These are phyloP conservation scores for Aureobasidium sp. DNA, from an alignment of 2,329 filamentous ascomycete species.

Conservation along the genomic window DNA sequence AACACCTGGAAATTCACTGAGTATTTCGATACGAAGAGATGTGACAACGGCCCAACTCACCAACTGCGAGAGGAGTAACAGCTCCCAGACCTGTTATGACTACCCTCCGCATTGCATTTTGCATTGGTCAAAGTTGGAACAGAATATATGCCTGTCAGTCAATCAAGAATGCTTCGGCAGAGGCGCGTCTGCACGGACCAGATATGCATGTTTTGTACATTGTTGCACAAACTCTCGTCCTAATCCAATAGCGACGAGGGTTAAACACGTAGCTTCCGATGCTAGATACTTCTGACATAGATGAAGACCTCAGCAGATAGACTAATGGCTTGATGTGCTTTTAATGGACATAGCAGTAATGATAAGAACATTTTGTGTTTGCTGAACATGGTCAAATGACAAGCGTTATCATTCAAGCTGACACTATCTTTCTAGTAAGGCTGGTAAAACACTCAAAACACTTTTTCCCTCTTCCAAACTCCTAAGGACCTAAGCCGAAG, in stretches of 20 bases:
- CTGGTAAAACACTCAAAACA: background rate
- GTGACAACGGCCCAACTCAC: conserved; percentile 8
- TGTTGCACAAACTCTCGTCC: background rate
- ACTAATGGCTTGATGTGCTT: background rate
- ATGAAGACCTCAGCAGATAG: too few relatives aligned
- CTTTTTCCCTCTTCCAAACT: background rate
- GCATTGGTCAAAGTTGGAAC: conserved; percentile 1
- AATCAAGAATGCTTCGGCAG: background rate
- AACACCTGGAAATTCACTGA: conserved; percentile 41
- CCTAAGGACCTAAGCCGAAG: background rate
- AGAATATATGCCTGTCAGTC: background rate
- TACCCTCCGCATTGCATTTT: conserved; percentile 40
- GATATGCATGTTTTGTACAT: background rate
- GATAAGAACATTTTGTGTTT: background rate
- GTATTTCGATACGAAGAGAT: background rate
- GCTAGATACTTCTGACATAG: background rate
- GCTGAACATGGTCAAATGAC: background rate
- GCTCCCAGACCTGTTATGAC: conserved; percentile 42
- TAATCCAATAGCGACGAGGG: background rate
- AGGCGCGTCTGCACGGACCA: background rate
- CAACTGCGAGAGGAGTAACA: conserved; percentile 33
- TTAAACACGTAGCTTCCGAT: background rate
- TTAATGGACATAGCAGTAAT: too few relatives aligned
- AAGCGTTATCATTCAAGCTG: background rate
- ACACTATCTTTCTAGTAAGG: background rate